Percentiles rank a stretch among this genome's conserved stretches.
phyloP scores from a whole-genome alignment of 176 grass and related monocot species.

The Aegilops speltoides region DNA sequence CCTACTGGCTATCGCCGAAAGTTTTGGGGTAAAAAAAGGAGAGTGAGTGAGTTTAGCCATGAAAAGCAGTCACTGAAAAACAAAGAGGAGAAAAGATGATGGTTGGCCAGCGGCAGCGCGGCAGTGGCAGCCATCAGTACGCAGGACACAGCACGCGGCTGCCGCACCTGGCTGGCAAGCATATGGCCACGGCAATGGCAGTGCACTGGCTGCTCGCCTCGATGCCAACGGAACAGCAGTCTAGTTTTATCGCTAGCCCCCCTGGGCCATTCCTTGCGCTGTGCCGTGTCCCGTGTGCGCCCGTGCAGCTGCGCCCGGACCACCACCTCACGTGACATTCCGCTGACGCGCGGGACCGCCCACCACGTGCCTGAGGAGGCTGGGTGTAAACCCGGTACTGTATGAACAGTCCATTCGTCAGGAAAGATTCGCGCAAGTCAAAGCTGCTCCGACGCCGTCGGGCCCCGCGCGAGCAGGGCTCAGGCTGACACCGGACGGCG shows the following conservation, averaged over 20 bases:
- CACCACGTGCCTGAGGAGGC: neutral
- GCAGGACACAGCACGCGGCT: neutral
- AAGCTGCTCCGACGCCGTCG: neutral
- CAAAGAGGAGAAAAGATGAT: neutral
- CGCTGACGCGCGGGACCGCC: neutral
- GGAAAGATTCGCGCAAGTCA: slow-evolving; percentile 39
- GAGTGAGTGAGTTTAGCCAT: neutral
- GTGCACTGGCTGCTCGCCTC: neutral
- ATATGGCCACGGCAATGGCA: neutral
- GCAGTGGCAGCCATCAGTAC: neutral
- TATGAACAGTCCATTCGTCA: neutral
- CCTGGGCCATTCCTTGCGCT: neutral
- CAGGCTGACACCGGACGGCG: neutral
- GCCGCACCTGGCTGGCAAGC: neutral
- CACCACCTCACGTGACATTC: neutral
- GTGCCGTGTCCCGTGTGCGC: neutral
- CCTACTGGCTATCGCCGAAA: neutral
- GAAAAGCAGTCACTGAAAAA: neutral
- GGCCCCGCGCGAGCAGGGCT: neutral
- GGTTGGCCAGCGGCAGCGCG: neutral
- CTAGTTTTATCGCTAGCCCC: neutral
- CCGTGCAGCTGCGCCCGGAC: neutral
- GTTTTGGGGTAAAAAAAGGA: neutral
- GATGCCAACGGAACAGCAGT: neutral
- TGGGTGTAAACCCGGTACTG: neutral